Percentiles rank a stretch among this genome's conserved stretches.
phyloP scores from a whole-genome alignment of 495 filamentous ascomycete species.

The Neurospora terricola region DNA sequence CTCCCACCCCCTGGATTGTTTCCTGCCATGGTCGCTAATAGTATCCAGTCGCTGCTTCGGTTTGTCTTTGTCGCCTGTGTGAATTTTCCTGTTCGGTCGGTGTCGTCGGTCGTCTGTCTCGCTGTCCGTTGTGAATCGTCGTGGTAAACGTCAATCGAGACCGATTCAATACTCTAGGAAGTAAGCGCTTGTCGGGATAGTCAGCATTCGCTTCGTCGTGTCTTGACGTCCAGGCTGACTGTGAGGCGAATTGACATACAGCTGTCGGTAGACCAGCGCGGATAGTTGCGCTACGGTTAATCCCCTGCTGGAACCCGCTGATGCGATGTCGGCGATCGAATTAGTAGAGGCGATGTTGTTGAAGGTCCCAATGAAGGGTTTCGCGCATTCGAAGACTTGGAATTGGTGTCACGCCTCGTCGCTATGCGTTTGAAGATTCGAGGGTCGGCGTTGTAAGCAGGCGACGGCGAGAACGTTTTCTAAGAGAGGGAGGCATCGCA shows the following conservation, averaged over 20 bases:
- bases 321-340: not conserved
- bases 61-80: not conserved
- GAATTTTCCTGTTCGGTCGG: not conserved
- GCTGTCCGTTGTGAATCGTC: not conserved
- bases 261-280: not conserved
- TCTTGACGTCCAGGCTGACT: not conserved
- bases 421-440: not conserved
- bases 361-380: not conserved
- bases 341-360: not conserved
- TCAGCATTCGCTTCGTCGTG: not conserved
- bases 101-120: not conserved
- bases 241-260: not conserved
- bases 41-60: not conserved
- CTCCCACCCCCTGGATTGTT: not conserved
- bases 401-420: not conserved
- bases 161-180: not conserved
- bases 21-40: not conserved
- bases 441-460: not conserved
- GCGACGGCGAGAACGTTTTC: not conserved
- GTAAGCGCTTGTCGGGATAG: not conserved
- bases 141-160: not conserved
- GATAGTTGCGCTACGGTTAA: not conserved
- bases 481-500: not conserved
- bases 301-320: not conserved
- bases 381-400: not conserved